These are phyloP conservation scores for Tylopilus felleus DNA, from an alignment of 768 basidiomycete species.

Conservation along the genomic window DNA sequence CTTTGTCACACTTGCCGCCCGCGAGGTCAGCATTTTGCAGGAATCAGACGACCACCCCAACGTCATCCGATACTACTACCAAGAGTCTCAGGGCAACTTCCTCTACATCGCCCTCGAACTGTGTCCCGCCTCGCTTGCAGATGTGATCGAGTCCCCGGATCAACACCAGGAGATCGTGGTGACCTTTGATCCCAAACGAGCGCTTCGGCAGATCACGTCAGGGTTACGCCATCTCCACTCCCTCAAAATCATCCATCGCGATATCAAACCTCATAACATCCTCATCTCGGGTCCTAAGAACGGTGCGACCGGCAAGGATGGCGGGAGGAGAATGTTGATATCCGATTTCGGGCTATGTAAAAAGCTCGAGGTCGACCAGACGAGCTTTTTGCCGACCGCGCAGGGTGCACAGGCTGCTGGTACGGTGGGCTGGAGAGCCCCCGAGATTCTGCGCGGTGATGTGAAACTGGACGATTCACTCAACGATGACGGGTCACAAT, in stretches of 20 bases:
- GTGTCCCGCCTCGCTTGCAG: constrained; percentile 86
- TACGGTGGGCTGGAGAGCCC: constrained; percentile 96
- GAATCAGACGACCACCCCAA: constrained; percentile 98
- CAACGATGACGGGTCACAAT: constrained; percentile 60
- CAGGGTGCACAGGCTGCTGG: constrained; percentile 89
- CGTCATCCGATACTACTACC: constrained; percentile 97
- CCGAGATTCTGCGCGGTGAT: constrained; percentile 91
- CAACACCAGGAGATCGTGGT: constrained; percentile 74
- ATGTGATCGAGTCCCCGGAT: constrained; percentile 79
- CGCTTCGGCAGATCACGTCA: constrained; percentile 79
- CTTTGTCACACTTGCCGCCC: constrained; percentile 90
- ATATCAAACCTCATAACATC: constrained; percentile 99
- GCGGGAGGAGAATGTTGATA: constrained; percentile 77
- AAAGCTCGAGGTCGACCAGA: constrained; percentile 92
- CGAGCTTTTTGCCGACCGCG: constrained; percentile 89
- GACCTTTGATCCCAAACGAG: constrained; percentile 83
- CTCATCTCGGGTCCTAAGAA: constrained; percentile 73
- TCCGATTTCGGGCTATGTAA: constrained; percentile 98
- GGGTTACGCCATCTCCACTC: constrained; percentile 90
- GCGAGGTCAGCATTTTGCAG: constrained; percentile 92
- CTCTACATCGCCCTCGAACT: constrained; percentile 97
- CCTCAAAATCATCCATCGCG: constrained; percentile 94
- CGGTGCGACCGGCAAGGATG: constrained; percentile 39
- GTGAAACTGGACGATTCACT: constrained; percentile 84
- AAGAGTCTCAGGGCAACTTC: constrained; percentile 91